Conservation (phyloP, 208 protist genomes). For the Baffinella frigidus region DNA sequence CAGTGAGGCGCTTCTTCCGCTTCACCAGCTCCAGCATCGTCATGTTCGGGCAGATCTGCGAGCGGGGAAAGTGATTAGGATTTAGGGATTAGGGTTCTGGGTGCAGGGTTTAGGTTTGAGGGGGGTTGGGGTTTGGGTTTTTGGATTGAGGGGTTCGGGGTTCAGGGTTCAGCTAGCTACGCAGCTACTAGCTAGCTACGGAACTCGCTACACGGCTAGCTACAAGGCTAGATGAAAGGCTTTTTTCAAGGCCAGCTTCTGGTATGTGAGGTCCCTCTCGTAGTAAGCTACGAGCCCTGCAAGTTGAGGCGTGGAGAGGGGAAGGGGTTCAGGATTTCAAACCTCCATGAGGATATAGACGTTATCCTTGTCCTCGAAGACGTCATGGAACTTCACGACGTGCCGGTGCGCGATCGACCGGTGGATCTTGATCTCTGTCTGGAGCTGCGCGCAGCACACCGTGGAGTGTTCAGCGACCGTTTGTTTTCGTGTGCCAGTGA, state of each 20-base stretch:
- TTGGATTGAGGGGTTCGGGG: background rate
- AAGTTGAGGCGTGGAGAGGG: background rate
- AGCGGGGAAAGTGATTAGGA: no score
- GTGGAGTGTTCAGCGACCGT: background rate
- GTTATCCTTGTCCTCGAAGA: conserved; percentile 92
- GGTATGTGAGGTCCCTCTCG: no score
- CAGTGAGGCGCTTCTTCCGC: conserved; percentile 80
- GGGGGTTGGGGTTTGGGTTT: no score
- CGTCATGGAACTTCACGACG: conserved; percentile 93
- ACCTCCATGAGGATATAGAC: conserved; percentile 98
- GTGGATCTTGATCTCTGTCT: conserved; percentile 96
- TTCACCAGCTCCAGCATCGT: conserved; percentile 94
- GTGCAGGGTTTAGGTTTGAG: no score
- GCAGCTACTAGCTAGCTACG: no score
- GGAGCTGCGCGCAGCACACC: background rate
- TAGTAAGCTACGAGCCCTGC: background rate
- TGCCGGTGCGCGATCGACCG: conserved; percentile 87
- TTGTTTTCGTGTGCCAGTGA: background rate
- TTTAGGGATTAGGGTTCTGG: no score
- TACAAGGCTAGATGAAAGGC: no score
- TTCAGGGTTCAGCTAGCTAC: background rate
- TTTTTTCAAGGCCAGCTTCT: no score
- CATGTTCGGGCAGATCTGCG: conserved; percentile 73
- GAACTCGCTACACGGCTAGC: no score
- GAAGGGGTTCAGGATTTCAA: conserved; percentile 84